Conservation (phyloP, 176 grass and related monocot species). For the Phragmites australis region DNA sequence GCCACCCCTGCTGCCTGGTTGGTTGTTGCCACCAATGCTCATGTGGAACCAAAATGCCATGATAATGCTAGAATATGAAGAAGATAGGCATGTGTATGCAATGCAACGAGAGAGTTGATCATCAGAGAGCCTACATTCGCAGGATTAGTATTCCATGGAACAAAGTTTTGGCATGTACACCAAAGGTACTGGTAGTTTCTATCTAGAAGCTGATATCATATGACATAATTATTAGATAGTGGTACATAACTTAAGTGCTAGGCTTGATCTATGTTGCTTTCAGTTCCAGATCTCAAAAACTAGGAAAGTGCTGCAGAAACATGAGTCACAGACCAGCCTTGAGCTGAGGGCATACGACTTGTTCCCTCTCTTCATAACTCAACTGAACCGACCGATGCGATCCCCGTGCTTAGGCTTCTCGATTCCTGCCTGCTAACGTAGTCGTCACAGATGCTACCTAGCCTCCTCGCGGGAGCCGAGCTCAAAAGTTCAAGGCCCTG, state of each 20-base stretch:
- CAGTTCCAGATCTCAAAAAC: slow-evolving; percentile 49
- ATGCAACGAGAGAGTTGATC: background rate
- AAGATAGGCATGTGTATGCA: background rate
- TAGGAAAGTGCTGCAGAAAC: slow-evolving; percentile 32
- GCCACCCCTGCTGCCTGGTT: background rate
- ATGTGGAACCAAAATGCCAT: slow-evolving; percentile 24
- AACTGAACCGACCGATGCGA: slow-evolving; percentile 71
- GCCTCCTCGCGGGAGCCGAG: slow-evolving; percentile 52
- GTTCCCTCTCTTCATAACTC: slow-evolving; percentile 62
- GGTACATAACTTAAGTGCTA: slow-evolving; percentile 42
- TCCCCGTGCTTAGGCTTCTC: slow-evolving; percentile 67
- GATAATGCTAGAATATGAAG: background rate
- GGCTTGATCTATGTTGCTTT: slow-evolving; percentile 46
- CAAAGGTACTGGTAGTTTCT: slow-evolving; percentile 31
- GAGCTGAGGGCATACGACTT: background rate
- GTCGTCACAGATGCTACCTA: slow-evolving; percentile 67
- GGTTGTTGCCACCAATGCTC: background rate
- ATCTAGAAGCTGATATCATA: slow-evolving; percentile 48
- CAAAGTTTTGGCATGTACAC: slow-evolving; percentile 36
- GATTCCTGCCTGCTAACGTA: slow-evolving; percentile 75
- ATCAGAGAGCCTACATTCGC: slow-evolving; percentile 56
- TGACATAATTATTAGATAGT: slow-evolving; percentile 70
- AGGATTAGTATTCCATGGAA: slow-evolving; percentile 55
- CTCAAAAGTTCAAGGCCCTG: slow-evolving; percentile 69
- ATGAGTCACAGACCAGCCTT: slow-evolving; percentile 1